Evolutionary conservation across 2,329 filamentous ascomycete genomes (phyloP).

Genomic region (Daldinia eschscholtzii): DNA sequence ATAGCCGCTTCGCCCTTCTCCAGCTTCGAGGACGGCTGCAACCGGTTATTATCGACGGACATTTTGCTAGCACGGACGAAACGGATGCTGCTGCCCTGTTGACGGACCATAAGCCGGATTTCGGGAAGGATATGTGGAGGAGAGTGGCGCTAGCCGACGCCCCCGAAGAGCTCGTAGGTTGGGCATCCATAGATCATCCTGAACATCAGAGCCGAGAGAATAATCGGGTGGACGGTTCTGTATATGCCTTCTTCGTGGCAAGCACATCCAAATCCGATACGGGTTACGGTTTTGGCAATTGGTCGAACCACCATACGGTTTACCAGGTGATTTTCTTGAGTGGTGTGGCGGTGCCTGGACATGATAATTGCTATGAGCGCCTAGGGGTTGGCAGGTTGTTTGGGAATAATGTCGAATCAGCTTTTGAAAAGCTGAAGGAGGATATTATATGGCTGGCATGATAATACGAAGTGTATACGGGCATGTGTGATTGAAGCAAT

Average conservation of each 20-base stretch:
- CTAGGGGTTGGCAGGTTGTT: conserved; percentile 33
- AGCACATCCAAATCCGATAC: not conserved
- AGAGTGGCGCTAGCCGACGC: not conserved
- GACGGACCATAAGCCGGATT: conserved; percentile 1
- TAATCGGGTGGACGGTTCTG: not conserved
- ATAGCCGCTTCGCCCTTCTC: not conserved
- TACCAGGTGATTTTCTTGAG: not conserved
- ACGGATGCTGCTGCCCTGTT: not conserved
- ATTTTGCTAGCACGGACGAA: not conserved
- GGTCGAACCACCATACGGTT: not conserved
- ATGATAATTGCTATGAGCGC: conserved; percentile 30
- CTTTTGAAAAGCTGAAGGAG: not conserved
- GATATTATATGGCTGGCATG: not conserved
- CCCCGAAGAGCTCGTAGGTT: conserved; percentile 21
- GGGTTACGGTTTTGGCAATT: not conserved
- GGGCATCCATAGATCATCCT: conserved; percentile 19
- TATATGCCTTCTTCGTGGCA: not conserved
- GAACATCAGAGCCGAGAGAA: not conserved
- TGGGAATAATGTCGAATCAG: conserved; percentile 9
- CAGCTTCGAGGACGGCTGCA: not conserved
- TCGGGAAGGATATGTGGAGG: not conserved
- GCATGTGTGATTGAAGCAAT: not conserved
- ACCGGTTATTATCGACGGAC: not conserved
- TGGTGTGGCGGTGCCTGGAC: conserved; percentile 9
- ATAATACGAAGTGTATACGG: not conserved